Evolutionary conservation across 2,329 filamentous ascomycete species (phyloP).

Genomic region (Hawksworthiomyces lignivorus): DNA sequence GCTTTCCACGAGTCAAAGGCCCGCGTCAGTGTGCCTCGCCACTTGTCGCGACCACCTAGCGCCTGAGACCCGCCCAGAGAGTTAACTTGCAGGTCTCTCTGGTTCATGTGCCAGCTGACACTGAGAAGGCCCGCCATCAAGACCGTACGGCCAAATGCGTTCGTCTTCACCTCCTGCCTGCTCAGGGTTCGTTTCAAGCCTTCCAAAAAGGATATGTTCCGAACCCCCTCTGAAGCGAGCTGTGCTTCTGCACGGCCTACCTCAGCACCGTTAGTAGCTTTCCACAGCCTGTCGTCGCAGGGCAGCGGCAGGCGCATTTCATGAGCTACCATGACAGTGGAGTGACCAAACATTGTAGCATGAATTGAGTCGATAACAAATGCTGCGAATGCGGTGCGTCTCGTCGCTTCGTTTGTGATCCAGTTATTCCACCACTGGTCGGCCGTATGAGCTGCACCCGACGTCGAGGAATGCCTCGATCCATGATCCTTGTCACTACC

Average conservation of each 20-base stretch:
- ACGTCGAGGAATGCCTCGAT: slow-evolving; percentile 54
- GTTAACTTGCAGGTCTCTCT: slow-evolving; percentile 86
- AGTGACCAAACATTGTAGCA: slow-evolving; percentile 96
- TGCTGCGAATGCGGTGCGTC: slow-evolving; percentile 83
- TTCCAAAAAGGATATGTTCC: slow-evolving; percentile 81
- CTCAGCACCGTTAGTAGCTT: slow-evolving; percentile 78
- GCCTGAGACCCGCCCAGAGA: slow-evolving; percentile 67
- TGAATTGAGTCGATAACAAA: slow-evolving; percentile 95
- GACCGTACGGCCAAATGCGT: slow-evolving; percentile 86
- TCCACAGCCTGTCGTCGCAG: slow-evolving; percentile 90
- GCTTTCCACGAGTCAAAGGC: slow-evolving; percentile 92
- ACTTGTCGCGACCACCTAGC: slow-evolving; percentile 81
- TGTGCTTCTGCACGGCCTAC: slow-evolving; percentile 77
- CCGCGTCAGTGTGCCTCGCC: slow-evolving; percentile 74
- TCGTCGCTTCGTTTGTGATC: slow-evolving; percentile 89
- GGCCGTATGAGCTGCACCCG: slow-evolving; percentile 57
- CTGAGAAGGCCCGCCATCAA: slow-evolving; percentile 91
- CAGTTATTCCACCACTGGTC: slow-evolving; percentile 95
- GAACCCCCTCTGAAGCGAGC: slow-evolving; percentile 71
- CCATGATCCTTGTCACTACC: slow-evolving; percentile 51
- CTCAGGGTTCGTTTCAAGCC: slow-evolving; percentile 84
- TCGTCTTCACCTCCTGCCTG: slow-evolving; percentile 78
- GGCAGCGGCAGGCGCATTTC: slow-evolving; percentile 88
- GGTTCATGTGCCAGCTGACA: slow-evolving; percentile 96
- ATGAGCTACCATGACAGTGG: slow-evolving; percentile 92